A percentile compares a stretch with the other conserved stretches of the same genome.
Conservation (phyloP, 257 asterid genomes). For the Misopates orontium region DNA sequence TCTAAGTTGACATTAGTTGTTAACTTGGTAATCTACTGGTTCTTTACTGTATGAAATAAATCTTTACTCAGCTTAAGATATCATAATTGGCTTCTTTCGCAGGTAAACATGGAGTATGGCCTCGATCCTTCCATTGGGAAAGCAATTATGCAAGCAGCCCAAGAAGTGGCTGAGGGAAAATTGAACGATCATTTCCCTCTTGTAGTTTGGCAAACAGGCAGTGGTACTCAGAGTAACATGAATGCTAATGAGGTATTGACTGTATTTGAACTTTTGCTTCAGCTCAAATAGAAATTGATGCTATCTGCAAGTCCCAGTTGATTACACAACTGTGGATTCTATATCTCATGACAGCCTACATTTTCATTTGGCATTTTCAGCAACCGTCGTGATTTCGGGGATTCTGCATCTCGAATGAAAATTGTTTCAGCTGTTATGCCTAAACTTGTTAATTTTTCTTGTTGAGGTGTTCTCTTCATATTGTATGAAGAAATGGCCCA, state of each 20-base stretch:
- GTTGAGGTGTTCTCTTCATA: background rate
- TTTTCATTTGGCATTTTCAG: too few relatives aligned
- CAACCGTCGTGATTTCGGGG: conserved; percentile 9
- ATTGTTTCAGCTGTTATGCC: conserved; percentile 3
- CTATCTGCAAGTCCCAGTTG: conserved; percentile 8
- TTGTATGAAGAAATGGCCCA: background rate
- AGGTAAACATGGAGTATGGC: conserved; percentile 95
- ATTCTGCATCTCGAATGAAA: conserved; percentile 16
- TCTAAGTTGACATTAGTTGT: background rate
- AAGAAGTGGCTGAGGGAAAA: conserved; percentile 97
- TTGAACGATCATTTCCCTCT: conserved; percentile 89
- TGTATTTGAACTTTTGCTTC: conserved; percentile 24
- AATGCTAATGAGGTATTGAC: conserved; percentile 90
- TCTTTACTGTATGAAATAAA: background rate
- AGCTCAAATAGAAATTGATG: conserved; percentile 1
- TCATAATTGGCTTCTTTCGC: conserved; percentile 25
- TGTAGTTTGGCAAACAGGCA: conserved; percentile 99
- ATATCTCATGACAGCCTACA: too few relatives aligned
- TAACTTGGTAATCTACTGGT: background rate
- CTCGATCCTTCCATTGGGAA: conserved; percentile 92
- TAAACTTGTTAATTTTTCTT: conserved; percentile 2
- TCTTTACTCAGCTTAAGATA: background rate
- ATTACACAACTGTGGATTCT: too few relatives aligned
- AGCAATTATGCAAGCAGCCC: conserved; percentile 95
- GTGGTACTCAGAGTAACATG: conserved; percentile 99